Conservation (phyloP, 2,329 filamentous ascomycete species). For the Talaromyces marneffei region DNA sequence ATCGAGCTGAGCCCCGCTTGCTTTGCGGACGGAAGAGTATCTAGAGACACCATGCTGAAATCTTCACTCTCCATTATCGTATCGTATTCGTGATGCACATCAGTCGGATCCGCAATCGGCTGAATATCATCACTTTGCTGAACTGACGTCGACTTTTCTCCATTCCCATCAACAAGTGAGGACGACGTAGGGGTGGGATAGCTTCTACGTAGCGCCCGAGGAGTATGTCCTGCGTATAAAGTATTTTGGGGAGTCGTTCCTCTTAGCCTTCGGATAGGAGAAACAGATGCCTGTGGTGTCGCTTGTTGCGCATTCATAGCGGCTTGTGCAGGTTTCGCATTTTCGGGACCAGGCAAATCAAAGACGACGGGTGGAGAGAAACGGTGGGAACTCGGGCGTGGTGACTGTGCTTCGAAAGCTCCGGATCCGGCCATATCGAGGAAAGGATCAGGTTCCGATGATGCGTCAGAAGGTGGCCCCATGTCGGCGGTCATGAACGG, state of each 20-base stretch:
- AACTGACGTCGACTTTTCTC: conserved; percentile 1
- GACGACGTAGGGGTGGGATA: conserved; percentile 39
- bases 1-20: conserved; percentile 36
- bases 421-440: conserved; percentile 16
- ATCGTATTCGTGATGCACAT: conserved; percentile 46
- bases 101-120: conserved; percentile 30
- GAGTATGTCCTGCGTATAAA: conserved; percentile 29
- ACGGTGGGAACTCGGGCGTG: neutral
- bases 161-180: conserved; percentile 34
- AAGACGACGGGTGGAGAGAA: neutral
- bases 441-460: conserved; percentile 17
- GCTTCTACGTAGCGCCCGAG: conserved; percentile 26
- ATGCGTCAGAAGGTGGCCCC: neutral
- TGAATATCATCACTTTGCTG: conserved; percentile 12
- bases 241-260: conserved; percentile 29
- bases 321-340: neutral
- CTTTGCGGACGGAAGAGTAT: conserved; percentile 47
- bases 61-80: conserved; percentile 54
- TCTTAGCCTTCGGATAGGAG: conserved; percentile 23
- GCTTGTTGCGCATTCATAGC: conserved; percentile 1
- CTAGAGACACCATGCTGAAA: conserved; percentile 53
- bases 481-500: conserved; percentile 15
- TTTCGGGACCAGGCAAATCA: neutral
- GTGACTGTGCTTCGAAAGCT: conserved; percentile 9
- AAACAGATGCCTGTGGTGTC: conserved; percentile 32